Percentiles rank a stretch among this genome's conserved stretches.
Conservation (phyloP, 805 yeast genomes). For the Suhomyces sp. region DNA sequence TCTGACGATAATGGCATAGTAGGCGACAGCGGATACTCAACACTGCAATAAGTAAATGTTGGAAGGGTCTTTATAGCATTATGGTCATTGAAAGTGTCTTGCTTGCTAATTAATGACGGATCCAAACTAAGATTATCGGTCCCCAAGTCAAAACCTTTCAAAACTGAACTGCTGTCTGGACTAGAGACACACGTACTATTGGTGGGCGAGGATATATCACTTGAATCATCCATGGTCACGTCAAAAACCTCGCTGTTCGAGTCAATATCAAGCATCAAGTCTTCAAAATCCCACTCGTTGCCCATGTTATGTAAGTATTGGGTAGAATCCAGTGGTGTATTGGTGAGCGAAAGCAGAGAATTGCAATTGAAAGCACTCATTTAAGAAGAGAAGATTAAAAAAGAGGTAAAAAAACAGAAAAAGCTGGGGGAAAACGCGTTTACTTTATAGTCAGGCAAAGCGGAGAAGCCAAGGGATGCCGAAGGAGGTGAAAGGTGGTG, state of each 20-base stretch:
- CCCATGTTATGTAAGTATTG: not conserved
- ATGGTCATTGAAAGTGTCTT: not conserved
- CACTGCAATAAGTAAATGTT: not conserved
- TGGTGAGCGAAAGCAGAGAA: not conserved
- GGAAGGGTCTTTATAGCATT: not conserved
- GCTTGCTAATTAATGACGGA: not conserved
- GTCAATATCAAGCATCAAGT: not conserved
- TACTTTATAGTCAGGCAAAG: not conserved
- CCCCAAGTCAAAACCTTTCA: not conserved
- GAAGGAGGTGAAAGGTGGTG: not conserved
- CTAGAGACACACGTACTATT: not conserved
- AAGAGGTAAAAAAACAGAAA: not conserved
- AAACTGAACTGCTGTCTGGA: not conserved
- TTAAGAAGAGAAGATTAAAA: not conserved
- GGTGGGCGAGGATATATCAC: not conserved
- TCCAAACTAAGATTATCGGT: not conserved
- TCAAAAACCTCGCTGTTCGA: not conserved
- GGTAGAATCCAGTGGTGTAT: not conserved
- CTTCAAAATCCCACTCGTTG: not conserved
- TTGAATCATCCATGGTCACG: not conserved
- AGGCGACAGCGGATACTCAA: not conserved
- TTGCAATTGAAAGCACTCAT: not conserved
- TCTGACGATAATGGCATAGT: not conserved
- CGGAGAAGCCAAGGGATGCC: not conserved
- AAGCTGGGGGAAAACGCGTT: not conserved